Conservation (phyloP, 2,329 filamentous ascomycete genomes). For the Cladosporium sp. region DNA sequence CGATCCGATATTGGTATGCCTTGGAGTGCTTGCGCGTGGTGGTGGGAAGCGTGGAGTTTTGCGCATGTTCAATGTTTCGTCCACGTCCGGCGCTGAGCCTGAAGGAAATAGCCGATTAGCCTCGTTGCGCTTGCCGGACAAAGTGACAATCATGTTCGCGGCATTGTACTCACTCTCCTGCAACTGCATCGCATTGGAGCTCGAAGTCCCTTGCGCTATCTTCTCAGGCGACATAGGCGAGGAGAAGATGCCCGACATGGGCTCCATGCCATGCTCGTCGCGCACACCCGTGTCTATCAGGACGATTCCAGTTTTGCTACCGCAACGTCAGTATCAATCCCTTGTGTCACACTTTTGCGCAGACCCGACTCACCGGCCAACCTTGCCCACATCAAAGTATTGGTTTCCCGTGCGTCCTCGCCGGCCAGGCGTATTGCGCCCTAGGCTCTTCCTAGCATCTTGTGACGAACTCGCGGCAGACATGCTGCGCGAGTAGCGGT, state of each 20-base stretch:
- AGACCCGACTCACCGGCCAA: conserved; percentile 31
- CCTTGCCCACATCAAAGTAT: conserved; percentile 39
- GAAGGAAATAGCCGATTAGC: conserved; percentile 7
- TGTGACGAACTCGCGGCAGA: conserved; percentile 23
- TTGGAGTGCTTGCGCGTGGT: conserved; percentile 58
- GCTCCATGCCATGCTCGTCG: conserved; percentile 91
- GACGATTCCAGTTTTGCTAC: conserved; percentile 84
- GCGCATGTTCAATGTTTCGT: conserved; percentile 43
- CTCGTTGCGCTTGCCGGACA: neutral
- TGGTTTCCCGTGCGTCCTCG: conserved; percentile 34
- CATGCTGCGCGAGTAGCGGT: conserved; percentile 32
- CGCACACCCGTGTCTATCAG: conserved; percentile 75
- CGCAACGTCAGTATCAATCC: conserved; percentile 23
- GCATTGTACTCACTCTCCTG: conserved; percentile 55
- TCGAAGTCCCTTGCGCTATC: conserved; percentile 22
- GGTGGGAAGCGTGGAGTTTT: conserved; percentile 50
- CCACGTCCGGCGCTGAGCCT: conserved; percentile 55
- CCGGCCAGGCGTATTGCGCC: conserved; percentile 31
- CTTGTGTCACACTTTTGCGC: neutral
- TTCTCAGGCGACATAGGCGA: conserved; percentile 68
- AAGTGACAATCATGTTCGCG: neutral
- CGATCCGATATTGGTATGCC: conserved; percentile 62
- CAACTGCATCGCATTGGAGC: conserved; percentile 53
- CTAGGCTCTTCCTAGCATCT: conserved; percentile 20
- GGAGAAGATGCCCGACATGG: conserved; percentile 83